phyloP scores from a whole-genome alignment of 2,329 filamentous ascomycete genomes.

The Sphaerulina populicola region DNA sequence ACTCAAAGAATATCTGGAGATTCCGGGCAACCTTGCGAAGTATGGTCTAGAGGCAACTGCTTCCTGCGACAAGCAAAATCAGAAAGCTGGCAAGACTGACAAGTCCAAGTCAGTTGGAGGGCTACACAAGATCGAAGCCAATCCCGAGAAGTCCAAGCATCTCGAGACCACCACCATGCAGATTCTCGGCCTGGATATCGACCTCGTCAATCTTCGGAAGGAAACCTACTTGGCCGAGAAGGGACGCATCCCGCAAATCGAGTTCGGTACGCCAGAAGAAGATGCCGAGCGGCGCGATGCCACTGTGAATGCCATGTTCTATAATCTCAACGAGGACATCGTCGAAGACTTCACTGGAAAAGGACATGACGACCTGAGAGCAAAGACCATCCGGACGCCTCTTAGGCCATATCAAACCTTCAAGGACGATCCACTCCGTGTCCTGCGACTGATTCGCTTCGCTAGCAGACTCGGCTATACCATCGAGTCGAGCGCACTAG shows the following conservation, averaged over 20 bases:
- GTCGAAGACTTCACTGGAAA: conserved; percentile 76
- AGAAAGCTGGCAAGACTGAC: conserved; percentile 35
- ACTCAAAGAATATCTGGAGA: conserved; percentile 60
- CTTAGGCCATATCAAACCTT: conserved; percentile 86
- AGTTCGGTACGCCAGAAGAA: conserved; percentile 85
- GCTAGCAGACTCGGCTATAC: conserved; percentile 72
- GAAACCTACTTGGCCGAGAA: conserved; percentile 76
- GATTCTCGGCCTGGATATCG: conserved; percentile 78
- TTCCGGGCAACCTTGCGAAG: conserved; percentile 51
- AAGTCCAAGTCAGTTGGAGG: conserved; percentile 57
- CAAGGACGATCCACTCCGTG: conserved; percentile 81
- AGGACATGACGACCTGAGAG: conserved; percentile 66
- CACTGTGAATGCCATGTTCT: conserved; percentile 92
- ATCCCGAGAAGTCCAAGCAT: conserved; percentile 94
- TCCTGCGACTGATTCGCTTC: conserved; percentile 81
- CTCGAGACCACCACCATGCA: conserved; percentile 82
- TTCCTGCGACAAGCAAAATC: conserved; percentile 32
- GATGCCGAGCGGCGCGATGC: conserved; percentile 85
- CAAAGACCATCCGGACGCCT: conserved; percentile 70
- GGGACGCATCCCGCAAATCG: conserved; percentile 82
- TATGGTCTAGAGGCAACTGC: conserved; percentile 45
- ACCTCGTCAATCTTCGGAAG: conserved; percentile 88
- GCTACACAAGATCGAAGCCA: conserved; percentile 80
- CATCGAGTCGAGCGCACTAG: conserved; percentile 62
- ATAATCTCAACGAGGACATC: conserved; percentile 70